phyloP scores from a whole-genome alignment of 352 stramenopile genomes.

The Halophytophthora batemanensis region DNA sequence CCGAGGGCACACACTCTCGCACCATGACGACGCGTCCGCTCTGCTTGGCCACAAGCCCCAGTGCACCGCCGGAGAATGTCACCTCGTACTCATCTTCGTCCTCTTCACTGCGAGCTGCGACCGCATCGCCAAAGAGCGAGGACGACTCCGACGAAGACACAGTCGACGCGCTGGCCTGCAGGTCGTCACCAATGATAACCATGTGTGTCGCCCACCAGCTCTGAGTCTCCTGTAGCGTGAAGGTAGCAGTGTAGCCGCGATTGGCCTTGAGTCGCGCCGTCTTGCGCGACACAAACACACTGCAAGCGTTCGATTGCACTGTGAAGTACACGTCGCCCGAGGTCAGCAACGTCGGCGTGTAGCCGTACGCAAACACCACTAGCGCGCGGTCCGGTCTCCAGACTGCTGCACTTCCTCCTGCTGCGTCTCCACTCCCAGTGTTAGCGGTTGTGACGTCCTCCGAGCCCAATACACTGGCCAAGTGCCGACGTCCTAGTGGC shows the following conservation, averaged over 20 bases:
- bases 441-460: slow-evolving; percentile 3
- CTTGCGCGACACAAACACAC: slow-evolving; percentile 77
- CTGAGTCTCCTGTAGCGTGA: slow-evolving; percentile 79
- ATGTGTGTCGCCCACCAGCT: slow-evolving; percentile 81
- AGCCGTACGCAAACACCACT: slow-evolving; percentile 81
- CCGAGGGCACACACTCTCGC: slow-evolving; percentile 61
- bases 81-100: slow-evolving; percentile 69
- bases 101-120: slow-evolving; percentile 2
- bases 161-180: slow-evolving; percentile 40
- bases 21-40: slow-evolving; percentile 61
- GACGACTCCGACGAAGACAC: slow-evolving; percentile 11
- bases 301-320: slow-evolving; percentile 81
- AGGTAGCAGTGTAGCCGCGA: slow-evolving; percentile 77
- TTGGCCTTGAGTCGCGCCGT: slow-evolving; percentile 71
- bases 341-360: slow-evolving; percentile 80
- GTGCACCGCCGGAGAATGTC: slow-evolving; percentile 46
- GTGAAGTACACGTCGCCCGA: slow-evolving; percentile 84
- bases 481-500: slow-evolving; percentile 45
- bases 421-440: slow-evolving; percentile 3
- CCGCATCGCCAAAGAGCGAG: slow-evolving; percentile 28
- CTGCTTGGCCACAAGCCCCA: slow-evolving; percentile 76
- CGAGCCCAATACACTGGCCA: slow-evolving; percentile 47
- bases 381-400: slow-evolving; percentile 69
- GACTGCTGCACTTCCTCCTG: slow-evolving; percentile 17
- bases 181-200: slow-evolving; percentile 78